Evolutionary conservation across 306 rosid genomes (phyloP).

Genomic region (Alnus glutinosa): DNA sequence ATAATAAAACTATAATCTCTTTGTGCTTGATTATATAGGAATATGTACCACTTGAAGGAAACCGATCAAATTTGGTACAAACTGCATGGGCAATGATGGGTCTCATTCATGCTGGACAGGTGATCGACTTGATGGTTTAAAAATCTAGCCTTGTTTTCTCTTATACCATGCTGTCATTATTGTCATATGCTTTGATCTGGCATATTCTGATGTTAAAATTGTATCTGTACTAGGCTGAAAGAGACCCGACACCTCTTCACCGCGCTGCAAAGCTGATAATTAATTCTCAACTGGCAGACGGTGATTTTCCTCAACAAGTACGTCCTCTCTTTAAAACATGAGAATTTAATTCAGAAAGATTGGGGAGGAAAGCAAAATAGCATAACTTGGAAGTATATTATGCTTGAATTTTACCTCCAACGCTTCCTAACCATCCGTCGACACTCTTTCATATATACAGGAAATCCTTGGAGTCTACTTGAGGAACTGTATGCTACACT

Average conservation of each 20-base stretch:
- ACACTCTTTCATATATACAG: slow-evolving; percentile 5
- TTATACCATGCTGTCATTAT: neutral
- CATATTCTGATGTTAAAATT: neutral
- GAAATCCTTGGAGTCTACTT: slow-evolving; percentile 62
- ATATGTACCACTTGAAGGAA: slow-evolving; percentile 52
- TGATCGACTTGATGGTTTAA: neutral
- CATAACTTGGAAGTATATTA: slow-evolving; percentile 26
- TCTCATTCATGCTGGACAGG: slow-evolving; percentile 58
- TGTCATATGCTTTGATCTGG: too few relatives aligned
- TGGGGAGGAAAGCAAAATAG: neutral
- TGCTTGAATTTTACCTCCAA: neutral
- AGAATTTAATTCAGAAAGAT: neutral
- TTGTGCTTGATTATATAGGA: slow-evolving; percentile 19
- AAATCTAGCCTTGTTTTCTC: neutral
- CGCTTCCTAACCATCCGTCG: neutral
- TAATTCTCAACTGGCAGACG: slow-evolving; percentile 59
- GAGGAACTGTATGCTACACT: slow-evolving; percentile 71
- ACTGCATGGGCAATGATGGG: slow-evolving; percentile 75
- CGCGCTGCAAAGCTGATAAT: slow-evolving; percentile 54
- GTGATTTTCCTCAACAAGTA: slow-evolving; percentile 74
- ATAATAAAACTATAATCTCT: neutral
- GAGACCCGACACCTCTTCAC: slow-evolving; percentile 60
- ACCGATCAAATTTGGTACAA: slow-evolving; percentile 57
- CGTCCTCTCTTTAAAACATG: neutral
- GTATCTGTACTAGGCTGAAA: slow-evolving; percentile 39